Conservation (phyloP, 345 rosid species). For the Schrenkiella parvula region DNA sequence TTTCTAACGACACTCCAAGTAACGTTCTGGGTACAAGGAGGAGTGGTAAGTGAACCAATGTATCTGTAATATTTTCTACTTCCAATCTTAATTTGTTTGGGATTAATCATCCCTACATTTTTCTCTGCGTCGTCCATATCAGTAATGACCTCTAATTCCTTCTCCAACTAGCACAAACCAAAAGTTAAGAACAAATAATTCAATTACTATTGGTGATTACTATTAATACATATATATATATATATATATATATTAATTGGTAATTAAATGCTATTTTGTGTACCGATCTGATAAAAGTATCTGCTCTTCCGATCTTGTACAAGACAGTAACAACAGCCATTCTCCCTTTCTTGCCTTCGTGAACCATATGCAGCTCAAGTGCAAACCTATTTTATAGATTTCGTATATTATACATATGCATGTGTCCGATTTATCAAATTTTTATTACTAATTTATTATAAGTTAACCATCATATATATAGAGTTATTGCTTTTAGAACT, state of each 20-base stretch:
- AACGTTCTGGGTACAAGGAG: slow-evolving; percentile 82
- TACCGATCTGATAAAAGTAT: slow-evolving; percentile 62
- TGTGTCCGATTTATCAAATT: neutral
- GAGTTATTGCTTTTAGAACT: neutral
- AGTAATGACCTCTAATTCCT: slow-evolving; percentile 35
- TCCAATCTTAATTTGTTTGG: slow-evolving; percentile 48
- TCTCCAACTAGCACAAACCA: slow-evolving; percentile 36
- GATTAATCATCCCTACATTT: slow-evolving; percentile 49
- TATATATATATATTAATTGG: neutral
- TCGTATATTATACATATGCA: neutral
- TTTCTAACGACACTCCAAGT: slow-evolving; percentile 63
- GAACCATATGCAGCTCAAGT: slow-evolving; percentile 81
- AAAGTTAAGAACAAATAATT: neutral
- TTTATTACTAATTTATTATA: neutral
- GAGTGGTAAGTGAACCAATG: slow-evolving; percentile 76
- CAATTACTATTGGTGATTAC: neutral
- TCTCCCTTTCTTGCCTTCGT: slow-evolving; percentile 48
- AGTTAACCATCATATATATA: neutral
- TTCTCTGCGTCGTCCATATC: slow-evolving; percentile 27
- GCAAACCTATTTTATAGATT: slow-evolving; percentile 39
- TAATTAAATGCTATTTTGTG: neutral
- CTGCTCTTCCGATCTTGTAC: slow-evolving; percentile 71
- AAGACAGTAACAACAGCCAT: slow-evolving; percentile 63
- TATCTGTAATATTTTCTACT: slow-evolving; percentile 74
- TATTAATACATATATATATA: neutral